phyloP scores from a whole-genome alignment of 2,329 filamentous ascomycete species.

The Nigrospora osmanthi region DNA sequence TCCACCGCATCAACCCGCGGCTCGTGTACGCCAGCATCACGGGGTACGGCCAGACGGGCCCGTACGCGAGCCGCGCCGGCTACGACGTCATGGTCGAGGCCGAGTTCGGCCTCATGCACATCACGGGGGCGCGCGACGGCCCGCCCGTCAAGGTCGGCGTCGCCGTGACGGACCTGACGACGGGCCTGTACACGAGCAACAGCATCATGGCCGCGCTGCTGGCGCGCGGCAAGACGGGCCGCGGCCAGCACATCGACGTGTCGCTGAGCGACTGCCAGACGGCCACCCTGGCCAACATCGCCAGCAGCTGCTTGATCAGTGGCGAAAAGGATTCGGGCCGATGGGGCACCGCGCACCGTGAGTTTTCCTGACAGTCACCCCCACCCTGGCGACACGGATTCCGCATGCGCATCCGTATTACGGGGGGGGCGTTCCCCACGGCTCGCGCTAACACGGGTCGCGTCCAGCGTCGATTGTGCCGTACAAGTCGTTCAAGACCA shows the following conservation, averaged over 20 bases:
- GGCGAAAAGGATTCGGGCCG: slow-evolving; percentile 80
- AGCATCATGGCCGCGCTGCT: slow-evolving; percentile 90
- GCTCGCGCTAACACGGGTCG: slow-evolving; percentile 1
- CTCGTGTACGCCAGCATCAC: slow-evolving; percentile 96
- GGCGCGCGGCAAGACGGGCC: slow-evolving; percentile 63
- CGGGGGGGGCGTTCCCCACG: no score
- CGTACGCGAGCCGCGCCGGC: slow-evolving; percentile 77
- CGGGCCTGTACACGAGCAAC: slow-evolving; percentile 90
- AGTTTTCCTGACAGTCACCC: slow-evolving; percentile 14
- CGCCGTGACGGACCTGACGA: slow-evolving; percentile 92
- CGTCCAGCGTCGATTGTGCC: slow-evolving; percentile 83
- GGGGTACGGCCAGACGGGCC: slow-evolving; percentile 92
- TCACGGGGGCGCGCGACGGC: slow-evolving; percentile 81
- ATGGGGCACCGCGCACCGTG: slow-evolving; percentile 95
- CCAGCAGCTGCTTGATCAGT: slow-evolving; percentile 82
- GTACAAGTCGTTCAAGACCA: slow-evolving; percentile 76
- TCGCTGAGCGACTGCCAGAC: slow-evolving; percentile 91
- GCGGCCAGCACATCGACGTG: slow-evolving; percentile 88
- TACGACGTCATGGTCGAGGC: slow-evolving; percentile 99
- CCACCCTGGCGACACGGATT: background rate
- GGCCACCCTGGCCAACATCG: slow-evolving; percentile 90
- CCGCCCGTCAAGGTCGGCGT: slow-evolving; percentile 96
- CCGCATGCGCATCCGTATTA: background rate
- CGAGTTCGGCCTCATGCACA: slow-evolving; percentile 97
- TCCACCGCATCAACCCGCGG: slow-evolving; percentile 73